These are phyloP conservation scores for Cladophialophora exuberans DNA, from an alignment of 2,329 filamentous ascomycete species.

Conservation along the genomic window DNA sequence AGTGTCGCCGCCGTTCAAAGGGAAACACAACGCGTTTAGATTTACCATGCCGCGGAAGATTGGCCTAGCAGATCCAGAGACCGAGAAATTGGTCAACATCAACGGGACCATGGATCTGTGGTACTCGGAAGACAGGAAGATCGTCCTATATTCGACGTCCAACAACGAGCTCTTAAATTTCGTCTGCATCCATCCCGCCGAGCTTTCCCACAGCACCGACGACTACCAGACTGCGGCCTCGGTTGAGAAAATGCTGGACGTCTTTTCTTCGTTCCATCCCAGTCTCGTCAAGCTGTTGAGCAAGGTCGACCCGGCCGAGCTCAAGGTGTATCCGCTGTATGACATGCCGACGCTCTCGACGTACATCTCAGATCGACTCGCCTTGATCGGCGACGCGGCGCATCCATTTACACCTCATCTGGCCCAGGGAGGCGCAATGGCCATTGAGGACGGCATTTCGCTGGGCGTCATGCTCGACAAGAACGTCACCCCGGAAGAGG, in stretches of 20 bases:
- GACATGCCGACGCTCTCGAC: conserved; percentile 54
- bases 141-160: conserved; percentile 36
- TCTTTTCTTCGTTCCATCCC: conserved; percentile 15
- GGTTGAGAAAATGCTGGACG: conserved; percentile 4
- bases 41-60: conserved; percentile 40
- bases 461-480: conserved; percentile 30
- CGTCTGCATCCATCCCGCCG: conserved; percentile 24
- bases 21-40: conserved; percentile 41
- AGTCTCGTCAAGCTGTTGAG: conserved; percentile 7
- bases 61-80: conserved; percentile 43
- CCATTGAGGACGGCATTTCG: conserved; percentile 38
- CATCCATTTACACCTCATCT: conserved; percentile 69
- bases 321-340: conserved; percentile 63
- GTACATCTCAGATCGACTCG: conserved; percentile 48
- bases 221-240: conserved; percentile 11
- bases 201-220: conserved; percentile 41
- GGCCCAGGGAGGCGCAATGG: conserved; percentile 39
- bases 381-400: conserved; percentile 67
- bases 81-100: conserved; percentile 41
- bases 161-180: conserved; percentile 25
- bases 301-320: conserved; percentile 37
- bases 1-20: too few relatives aligned
- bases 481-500: conserved; percentile 39
- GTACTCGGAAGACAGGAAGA: conserved; percentile 37
- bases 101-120: conserved; percentile 50